phyloP scores from a whole-genome alignment of 768 basidiomycete species.

The Tricholoma sp. region DNA sequence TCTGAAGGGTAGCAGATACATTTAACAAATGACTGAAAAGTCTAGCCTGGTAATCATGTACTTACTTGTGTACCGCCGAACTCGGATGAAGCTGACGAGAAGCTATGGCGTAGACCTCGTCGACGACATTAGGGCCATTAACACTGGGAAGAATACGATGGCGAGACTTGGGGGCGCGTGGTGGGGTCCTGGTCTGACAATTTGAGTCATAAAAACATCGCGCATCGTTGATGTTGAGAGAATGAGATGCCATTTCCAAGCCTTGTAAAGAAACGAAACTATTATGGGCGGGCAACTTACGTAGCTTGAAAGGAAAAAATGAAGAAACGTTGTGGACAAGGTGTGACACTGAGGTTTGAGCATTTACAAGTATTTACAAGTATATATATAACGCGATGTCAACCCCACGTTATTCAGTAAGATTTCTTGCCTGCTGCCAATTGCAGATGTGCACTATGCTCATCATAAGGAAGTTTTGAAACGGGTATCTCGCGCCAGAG shows the following conservation, averaged over 20 bases:
- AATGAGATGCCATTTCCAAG: background rate
- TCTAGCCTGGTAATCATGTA: no score
- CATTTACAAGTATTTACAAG: background rate
- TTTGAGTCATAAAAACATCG: slow-evolving; percentile 12
- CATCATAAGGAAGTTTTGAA: slow-evolving; percentile 89
- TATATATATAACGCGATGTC: slow-evolving; percentile 9
- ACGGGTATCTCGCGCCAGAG: slow-evolving; percentile 94
- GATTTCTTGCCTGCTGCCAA: slow-evolving; percentile 76
- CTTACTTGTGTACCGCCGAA: no score
- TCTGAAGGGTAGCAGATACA: no score
- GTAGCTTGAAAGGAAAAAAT: no score
- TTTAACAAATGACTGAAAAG: no score
- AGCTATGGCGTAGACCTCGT: background rate
- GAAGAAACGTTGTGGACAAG: background rate
- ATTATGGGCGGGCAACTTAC: background rate
- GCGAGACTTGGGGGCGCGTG: slow-evolving; percentile 1
- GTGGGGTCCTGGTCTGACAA: no score
- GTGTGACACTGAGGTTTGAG: background rate
- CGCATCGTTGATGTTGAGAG: slow-evolving; percentile 9
- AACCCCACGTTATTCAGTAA: slow-evolving; percentile 34
- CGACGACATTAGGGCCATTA: background rate
- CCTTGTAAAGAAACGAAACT: background rate
- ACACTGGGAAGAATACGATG: background rate
- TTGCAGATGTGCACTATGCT: slow-evolving; percentile 90
- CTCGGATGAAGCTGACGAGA: background rate